Base-by-base conservation (phyloP, 2,329 filamentous ascomycete species). In the Colletotrichum shisoi region DNA sequence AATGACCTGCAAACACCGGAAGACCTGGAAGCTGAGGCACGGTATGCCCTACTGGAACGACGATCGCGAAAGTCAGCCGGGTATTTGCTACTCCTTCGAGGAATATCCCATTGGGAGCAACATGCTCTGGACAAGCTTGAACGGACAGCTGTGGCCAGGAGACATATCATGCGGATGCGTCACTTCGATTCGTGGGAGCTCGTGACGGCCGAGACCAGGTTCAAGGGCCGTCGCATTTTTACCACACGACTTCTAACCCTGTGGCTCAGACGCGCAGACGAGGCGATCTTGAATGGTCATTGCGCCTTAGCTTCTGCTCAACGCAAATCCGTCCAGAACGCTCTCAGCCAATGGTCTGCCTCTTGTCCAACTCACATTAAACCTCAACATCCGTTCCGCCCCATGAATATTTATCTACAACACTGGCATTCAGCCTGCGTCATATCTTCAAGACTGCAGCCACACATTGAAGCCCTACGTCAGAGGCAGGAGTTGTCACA, bases 111-210 rank as follows among this genome's bases (percentile, higher is more conserved):
- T 70, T 96, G 92, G 92, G 85, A 85, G 12, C 84, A 85, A 62
- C 81, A 84, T 57, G 84, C 91, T 12, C 84, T 83, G 6, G 87
- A 91, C 15, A 87, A 92, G 72, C 81, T 88, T 17, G 84, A 87
- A 69, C 85, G 87, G 46, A 92, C 91, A 4, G 86, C 85, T 4
- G 82, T 87, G 48, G 92, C 91, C 21, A 84, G 90, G 69, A 83
- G 87, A 69, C 90, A 92, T 74, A 87, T 94, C 67, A 79, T 95
- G 61, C 83, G 89, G 62, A 87, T 80, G 65, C 79, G 80, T 12
- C 68, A 73, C 48, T 73, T 73, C 52, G 69, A 71, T 48, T 58
- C 67, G 13, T 73, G 72, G 72, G 70, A 68, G 8, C 52, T 69
- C 6, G 49, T 70, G 37, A 69, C 71, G n/a, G 60, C 57, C 40